Evolutionary conservation across 1,284 basidiomycete genomes (phyloP).

Genomic region (Peniophora sp.): DNA sequence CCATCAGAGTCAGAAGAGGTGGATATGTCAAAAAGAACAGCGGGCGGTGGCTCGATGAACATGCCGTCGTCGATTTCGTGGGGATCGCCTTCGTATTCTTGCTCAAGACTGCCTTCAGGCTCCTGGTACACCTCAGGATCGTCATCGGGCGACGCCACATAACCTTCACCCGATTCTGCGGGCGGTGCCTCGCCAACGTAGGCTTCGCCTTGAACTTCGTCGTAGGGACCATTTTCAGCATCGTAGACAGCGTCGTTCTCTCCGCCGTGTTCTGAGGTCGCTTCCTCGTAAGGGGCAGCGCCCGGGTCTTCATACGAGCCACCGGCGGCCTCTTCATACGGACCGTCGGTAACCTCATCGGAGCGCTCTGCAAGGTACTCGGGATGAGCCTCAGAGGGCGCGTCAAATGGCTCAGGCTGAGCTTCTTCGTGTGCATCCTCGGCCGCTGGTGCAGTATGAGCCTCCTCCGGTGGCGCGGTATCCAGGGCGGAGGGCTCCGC

Average conservation of each 20-base stretch:
- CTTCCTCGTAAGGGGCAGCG: slow-evolving; percentile 7
- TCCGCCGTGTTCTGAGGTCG: neutral
- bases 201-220: too few relatives aligned
- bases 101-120: slow-evolving; percentile 7
- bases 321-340: slow-evolving; percentile 5
- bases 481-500: neutral
- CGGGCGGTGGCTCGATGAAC: slow-evolving; percentile 68
- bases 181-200: too few relatives aligned
- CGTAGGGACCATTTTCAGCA: neutral
- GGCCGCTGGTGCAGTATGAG: too few relatives aligned
- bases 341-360: slow-evolving; percentile 5
- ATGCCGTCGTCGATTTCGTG: slow-evolving; percentile 65
- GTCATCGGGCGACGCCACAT: neutral
- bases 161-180: neutral
- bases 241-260: neutral
- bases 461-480: neutral
- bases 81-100: slow-evolving; percentile 30
- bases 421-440: neutral
- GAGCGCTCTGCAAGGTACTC: neutral
- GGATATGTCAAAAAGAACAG: slow-evolving; percentile 49
- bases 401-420: neutral
- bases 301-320: slow-evolving; percentile 10
- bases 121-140: neutral
- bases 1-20: slow-evolving; percentile 29
- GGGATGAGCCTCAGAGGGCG: neutral